Conservation (phyloP, 768 basidiomycete species). For the Coprinopsis sp. region DNA sequence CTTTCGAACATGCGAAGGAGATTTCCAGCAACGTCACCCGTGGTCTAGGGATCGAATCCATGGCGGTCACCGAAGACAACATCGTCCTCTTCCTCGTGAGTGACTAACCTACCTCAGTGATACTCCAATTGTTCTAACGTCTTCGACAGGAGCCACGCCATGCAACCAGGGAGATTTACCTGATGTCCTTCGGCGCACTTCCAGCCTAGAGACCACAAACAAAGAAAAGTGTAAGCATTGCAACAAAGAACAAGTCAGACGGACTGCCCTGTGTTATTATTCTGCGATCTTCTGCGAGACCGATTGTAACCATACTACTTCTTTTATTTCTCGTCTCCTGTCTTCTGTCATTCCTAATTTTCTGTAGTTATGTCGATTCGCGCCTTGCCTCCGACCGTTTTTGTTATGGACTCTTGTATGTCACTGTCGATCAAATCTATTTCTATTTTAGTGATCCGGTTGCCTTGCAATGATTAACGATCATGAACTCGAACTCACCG, state of each 20-base stretch:
- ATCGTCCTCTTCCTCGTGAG: constrained; percentile 53
- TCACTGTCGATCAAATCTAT: constrained; percentile 3
- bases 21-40: constrained; percentile 42
- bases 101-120: constrained; percentile 3
- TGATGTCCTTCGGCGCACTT: constrained; percentile 41
- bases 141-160: constrained; percentile 32
- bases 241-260: constrained; percentile 4
- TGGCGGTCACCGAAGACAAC: constrained; percentile 58
- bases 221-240: not conserved
- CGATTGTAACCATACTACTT: constrained; percentile 1
- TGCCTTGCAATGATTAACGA: constrained; percentile 7
- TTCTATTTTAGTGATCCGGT: constrained; percentile 11
- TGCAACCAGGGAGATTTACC: constrained; percentile 36
- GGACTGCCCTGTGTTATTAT: constrained; percentile 7
- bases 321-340: not conserved
- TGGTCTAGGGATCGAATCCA: constrained; percentile 42
- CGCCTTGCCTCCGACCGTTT: no score
- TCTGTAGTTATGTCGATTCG: not conserved
- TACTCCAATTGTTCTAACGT: constrained; percentile 4
- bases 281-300: no score
- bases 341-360: not conserved
- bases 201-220: constrained; percentile 1
- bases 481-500: not conserved
- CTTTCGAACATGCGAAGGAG: constrained; percentile 38
- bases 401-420: constrained; percentile 8